Conservation (phyloP, 768 basidiomycete genomes). For the Serendipita vermifera region DNA sequence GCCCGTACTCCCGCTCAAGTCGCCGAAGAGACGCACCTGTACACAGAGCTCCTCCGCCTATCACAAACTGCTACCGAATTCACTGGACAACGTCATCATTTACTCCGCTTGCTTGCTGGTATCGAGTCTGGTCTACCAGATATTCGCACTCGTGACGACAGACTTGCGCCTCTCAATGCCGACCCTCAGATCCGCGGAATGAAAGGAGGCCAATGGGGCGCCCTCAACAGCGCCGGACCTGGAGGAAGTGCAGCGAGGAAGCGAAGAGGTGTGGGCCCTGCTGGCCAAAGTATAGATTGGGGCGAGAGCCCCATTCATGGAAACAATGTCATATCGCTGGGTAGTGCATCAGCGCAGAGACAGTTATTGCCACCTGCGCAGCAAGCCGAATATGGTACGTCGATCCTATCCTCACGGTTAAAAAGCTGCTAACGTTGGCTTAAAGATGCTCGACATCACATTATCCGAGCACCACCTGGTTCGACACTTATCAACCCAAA, state of each 20-base stretch:
- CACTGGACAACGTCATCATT: slow-evolving; percentile 76
- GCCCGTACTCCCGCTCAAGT: slow-evolving; percentile 79
- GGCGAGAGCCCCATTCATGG: slow-evolving; percentile 22
- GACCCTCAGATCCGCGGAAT: slow-evolving; percentile 31
- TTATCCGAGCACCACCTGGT: slow-evolving; percentile 41
- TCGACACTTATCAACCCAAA: slow-evolving; percentile 46
- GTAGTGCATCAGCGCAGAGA: slow-evolving; percentile 21
- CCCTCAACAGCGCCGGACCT: slow-evolving; percentile 33
- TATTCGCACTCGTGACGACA: slow-evolving; percentile 53
- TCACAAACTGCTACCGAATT: slow-evolving; percentile 86
- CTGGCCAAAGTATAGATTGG: slow-evolving; percentile 16
- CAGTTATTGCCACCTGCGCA: slow-evolving; percentile 26
- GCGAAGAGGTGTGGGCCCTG: slow-evolving; percentile 26
- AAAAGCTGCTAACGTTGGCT: slow-evolving; percentile 12
- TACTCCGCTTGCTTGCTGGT: slow-evolving; percentile 70
- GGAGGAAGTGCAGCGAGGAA: slow-evolving; percentile 31
- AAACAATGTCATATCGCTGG: slow-evolving; percentile 37
- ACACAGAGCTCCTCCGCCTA: slow-evolving; percentile 84
- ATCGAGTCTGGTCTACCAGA: slow-evolving; percentile 78
- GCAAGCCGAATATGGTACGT: slow-evolving; percentile 27
- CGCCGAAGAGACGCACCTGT: slow-evolving; percentile 89
- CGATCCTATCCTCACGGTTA: slow-evolving; percentile 8
- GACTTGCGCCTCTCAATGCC: slow-evolving; percentile 32
- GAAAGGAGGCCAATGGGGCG: slow-evolving; percentile 32
- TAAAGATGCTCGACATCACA: slow-evolving; percentile 58